Percentiles rank a stretch among this genome's conserved stretches.
Evolutionary conservation across 192 early-diverging fungal species (phyloP).

Genomic region (Helicostylum pulchrum): DNA sequence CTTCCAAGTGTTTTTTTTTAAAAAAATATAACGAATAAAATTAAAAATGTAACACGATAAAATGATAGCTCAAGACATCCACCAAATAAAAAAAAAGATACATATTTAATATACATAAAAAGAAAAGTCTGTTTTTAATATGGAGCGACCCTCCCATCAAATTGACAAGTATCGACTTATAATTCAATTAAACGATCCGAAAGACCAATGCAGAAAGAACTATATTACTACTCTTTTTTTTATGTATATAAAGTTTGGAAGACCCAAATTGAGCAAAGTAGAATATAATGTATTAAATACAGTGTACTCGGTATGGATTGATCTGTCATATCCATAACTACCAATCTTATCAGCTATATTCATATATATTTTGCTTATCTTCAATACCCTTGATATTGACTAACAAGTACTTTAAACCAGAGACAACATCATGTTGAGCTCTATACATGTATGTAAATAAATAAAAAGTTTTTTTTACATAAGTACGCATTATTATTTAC

Average conservation of each 20-base stretch:
- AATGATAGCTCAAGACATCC: slow-evolving; percentile 25
- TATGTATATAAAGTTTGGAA: too few species aligned
- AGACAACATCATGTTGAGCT: slow-evolving; percentile 92
- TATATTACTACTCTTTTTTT: too few species aligned
- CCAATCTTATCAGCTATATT: slow-evolving; percentile 91
- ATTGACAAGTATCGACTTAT: slow-evolving; percentile 77
- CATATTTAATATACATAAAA: not conserved
- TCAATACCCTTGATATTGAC: slow-evolving; percentile 82
- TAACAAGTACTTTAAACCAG: slow-evolving; percentile 91
- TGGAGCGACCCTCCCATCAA: slow-evolving; percentile 72
- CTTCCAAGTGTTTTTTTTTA: too few species aligned
- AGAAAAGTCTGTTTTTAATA: slow-evolving; percentile 40
- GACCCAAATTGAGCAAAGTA: too few species aligned
- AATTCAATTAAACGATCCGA: slow-evolving; percentile 79
- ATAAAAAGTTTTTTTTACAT: too few species aligned
- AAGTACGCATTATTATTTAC: slow-evolving; percentile 8
- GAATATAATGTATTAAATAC: too few species aligned
- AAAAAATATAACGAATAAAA: too few species aligned
- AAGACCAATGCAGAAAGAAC: slow-evolving; percentile 45
- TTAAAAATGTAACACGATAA: too few species aligned
- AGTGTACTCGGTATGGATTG: too few species aligned
- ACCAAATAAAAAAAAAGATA: slow-evolving; percentile 14
- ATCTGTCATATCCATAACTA: too few species aligned
- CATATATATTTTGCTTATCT: too few species aligned
- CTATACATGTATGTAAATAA: too few species aligned